phyloP scores from a whole-genome alignment of 257 asterid genomes.

The Solanum pimpinellifolium region DNA sequence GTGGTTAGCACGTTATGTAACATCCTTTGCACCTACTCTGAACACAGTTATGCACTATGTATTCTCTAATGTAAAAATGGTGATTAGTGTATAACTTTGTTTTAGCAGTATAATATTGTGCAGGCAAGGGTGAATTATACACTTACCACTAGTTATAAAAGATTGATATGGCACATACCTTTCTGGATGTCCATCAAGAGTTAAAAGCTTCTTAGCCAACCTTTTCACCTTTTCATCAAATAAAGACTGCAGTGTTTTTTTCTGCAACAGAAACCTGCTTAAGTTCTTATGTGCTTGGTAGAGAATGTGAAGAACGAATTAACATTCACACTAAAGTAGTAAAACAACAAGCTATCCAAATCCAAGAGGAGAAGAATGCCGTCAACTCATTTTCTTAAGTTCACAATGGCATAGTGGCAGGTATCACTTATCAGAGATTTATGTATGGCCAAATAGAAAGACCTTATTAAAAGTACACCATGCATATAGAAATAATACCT shows the following conservation, averaged over 20 bases:
- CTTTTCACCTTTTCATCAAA: conserved; percentile 74
- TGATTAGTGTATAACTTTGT: background rate
- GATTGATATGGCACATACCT: conserved; percentile 25
- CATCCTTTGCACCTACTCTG: background rate
- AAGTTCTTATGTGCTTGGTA: conserved; percentile 26
- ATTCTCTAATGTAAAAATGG: background rate
- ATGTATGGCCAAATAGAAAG: background rate
- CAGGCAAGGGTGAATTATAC: background rate
- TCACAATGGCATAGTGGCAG: background rate
- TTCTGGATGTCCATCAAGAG: conserved; percentile 43
- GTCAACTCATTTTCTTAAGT: background rate
- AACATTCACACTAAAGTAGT: background rate
- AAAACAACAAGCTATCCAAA: background rate
- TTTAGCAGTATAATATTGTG: background rate
- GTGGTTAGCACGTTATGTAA: background rate
- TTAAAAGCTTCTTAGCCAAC: conserved; percentile 60
- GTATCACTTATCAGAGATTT: background rate
- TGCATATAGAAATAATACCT: conserved; percentile 28
- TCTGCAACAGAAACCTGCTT: conserved; percentile 64
- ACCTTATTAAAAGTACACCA: background rate
- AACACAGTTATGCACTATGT: background rate
- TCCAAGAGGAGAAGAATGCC: background rate
- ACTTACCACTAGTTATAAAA: background rate
- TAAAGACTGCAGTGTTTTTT: conserved; percentile 51
- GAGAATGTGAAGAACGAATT: conserved; percentile 14